Evolutionary conservation across 495 filamentous ascomycete genomes (phyloP), one percentile per base, ranked within the genome.

Genomic region (Penicillium bialowiezense): DNA sequence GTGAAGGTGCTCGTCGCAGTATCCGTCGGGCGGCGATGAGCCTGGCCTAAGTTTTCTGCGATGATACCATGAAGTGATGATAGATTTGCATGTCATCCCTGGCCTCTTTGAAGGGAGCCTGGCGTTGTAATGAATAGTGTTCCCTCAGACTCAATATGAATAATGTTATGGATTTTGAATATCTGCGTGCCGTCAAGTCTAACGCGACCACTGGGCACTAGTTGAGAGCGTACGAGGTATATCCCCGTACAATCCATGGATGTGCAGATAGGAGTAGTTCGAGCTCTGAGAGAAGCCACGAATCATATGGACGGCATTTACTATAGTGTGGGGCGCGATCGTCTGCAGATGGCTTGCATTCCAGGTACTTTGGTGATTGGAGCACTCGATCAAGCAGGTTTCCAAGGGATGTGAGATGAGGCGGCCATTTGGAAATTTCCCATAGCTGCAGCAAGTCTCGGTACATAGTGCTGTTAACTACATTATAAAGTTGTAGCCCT

Each of bases 1-100:
- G 95, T 3, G 92, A 97, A 57, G 93, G 92, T 8, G 72, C 86
- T 17, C 82, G 92, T 57, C 89, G 81, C 73, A 87, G 68, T 50
- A 87, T 98, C 50, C 82, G 92, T 62, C 85, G 91, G 38, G 55
- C 57, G 23, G 58, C 61, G 10, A 26, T 51, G 20, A 56, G 61
- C 20, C 23, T 64, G 58, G 50, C 54, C 5, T 61, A 49, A 44
- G 15, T 20, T 9, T 13, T 28, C 12, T 23, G 26, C 39, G 33
- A 50, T 38, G 51, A 54, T 26, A 49, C 55, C 48, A 56, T 49
- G 56, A 58, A 49, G 47, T 47, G 38, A 58, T 55, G 55, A 60
- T 50, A 31, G 41, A 50, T 45, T 38, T 55, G 55, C 55, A 55
- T 55, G 42, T 40, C 42, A 43, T 38, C 34, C 31, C 36, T 42